Conservation (phyloP, 331 rosid genomes). For the Spiraea crenata region DNA sequence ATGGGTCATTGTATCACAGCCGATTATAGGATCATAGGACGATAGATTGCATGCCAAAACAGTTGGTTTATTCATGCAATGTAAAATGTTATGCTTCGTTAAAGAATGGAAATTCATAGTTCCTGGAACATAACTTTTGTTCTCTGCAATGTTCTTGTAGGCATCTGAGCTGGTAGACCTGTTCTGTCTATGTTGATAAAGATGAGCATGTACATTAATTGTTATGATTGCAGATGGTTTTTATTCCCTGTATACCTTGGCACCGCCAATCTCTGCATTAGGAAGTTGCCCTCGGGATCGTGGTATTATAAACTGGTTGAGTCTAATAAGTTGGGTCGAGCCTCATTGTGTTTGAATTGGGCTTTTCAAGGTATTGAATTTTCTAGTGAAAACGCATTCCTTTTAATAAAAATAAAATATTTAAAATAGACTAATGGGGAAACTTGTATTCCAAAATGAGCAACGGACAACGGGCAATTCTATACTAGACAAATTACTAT, state of each 20-base stretch:
- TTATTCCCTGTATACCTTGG: neutral
- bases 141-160: slow-evolving; percentile 8
- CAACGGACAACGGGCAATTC: no score
- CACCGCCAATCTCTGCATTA: neutral
- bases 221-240: neutral
- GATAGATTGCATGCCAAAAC: neutral
- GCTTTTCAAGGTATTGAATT: neutral
- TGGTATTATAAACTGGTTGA: no score
- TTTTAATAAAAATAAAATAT: no score
- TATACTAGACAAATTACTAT: no score
- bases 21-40: no score
- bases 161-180: neutral
- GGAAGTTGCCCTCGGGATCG: no score
- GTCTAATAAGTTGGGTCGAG: neutral
- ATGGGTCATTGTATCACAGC: neutral
- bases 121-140: neutral
- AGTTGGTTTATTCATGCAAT: neutral
- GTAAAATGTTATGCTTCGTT: slow-evolving; percentile 1
- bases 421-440: no score
- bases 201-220: slow-evolving; percentile 7
- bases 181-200: neutral
- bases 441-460: no score
- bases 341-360: neutral
- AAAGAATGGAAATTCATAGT: neutral
- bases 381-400: neutral